Percentiles rank a stretch among this genome's conserved stretches.
Conservation (phyloP, 2,329 filamentous ascomycete genomes). For the Cercospora zeina region DNA sequence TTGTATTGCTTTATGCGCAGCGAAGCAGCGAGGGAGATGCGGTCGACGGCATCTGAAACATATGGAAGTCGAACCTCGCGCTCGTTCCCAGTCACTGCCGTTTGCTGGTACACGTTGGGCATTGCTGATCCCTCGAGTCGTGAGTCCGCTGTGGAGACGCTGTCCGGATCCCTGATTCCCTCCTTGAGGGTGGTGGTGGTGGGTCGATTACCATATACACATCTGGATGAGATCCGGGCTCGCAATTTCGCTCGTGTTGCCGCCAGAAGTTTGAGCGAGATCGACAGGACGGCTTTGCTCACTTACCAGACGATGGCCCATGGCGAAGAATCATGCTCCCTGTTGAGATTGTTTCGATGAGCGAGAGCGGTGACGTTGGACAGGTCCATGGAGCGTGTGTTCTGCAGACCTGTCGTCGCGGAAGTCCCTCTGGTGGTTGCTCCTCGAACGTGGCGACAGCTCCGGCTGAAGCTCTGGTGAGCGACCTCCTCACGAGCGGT, state of each 20-base stretch:
- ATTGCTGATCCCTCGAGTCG: background rate
- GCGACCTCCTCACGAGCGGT: too few relatives aligned
- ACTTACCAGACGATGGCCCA: background rate
- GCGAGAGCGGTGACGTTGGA: too few relatives aligned
- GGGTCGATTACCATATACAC: background rate
- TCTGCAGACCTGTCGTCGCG: too few relatives aligned
- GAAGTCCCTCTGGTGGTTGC: too few relatives aligned
- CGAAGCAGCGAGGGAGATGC: background rate
- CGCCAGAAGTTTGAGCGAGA: background rate
- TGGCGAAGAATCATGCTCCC: background rate
- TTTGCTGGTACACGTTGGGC: background rate
- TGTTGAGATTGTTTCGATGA: too few relatives aligned
- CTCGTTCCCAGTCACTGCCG: background rate
- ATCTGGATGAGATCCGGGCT: background rate
- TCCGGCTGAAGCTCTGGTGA: too few relatives aligned
- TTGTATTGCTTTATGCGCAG: too few relatives aligned
- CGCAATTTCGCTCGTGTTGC: background rate
- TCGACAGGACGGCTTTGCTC: background rate
- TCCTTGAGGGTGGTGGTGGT: background rate
- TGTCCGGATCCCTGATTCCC: background rate
- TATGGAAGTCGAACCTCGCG: background rate
- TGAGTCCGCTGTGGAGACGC: background rate
- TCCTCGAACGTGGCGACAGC: too few relatives aligned
- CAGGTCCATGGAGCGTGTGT: too few relatives aligned
- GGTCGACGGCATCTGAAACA: constrained; percentile 3